Evolutionary conservation across 2,329 filamentous ascomycete genomes (phyloP), one percentile per base, ranked within the genome.

Genomic region (Catunica adiposa): DNA sequence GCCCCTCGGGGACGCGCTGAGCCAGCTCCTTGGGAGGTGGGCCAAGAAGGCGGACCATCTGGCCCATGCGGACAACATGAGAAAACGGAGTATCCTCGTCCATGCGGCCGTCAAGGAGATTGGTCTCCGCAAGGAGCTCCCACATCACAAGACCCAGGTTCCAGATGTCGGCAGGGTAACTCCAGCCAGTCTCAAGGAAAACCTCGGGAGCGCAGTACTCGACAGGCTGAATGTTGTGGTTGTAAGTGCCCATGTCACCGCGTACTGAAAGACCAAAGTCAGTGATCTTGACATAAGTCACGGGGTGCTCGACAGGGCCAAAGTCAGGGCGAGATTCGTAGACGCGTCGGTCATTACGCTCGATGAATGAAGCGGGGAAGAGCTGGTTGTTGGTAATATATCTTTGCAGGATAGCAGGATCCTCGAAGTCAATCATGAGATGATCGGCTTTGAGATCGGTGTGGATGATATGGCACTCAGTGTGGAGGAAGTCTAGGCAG

Each of bases 391-490:
- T 59, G 2, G 53, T 20, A 17, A 60, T 61, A 50, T 64, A 64
- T 17, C 61, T 56, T 2, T 63, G 51, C 1, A 66, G 59, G 8
- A 64, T 59, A 8, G 44, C 22, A 1, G 52, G 20, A 52, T 62
- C 60, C 38, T 64, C 63, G 40, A 57, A 54, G 52, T 59, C 56
- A 29, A 58, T 53, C 53, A 58, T 59, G 37, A 57, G 52, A 47
- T 66, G 62, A 59, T 69, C 68, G 1, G 62, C 62, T 54, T 72
- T 72, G 56, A 74, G 70, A 50, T 73, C 69, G 67, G 69, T 73
- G 61, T 74, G 71, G 22, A 72, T 65, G 56, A 74, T 61, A 37
- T 68, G 67, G 62, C 66, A 68, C 60, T 72, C 67, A 3, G 64
- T 65, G 59, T 73, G 70, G 40, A 73, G 60, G 29, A 62, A 65